Evolutionary conservation across 2,329 filamentous ascomycete species (phyloP).

Genomic region (Diaporthe longicolla): DNA sequence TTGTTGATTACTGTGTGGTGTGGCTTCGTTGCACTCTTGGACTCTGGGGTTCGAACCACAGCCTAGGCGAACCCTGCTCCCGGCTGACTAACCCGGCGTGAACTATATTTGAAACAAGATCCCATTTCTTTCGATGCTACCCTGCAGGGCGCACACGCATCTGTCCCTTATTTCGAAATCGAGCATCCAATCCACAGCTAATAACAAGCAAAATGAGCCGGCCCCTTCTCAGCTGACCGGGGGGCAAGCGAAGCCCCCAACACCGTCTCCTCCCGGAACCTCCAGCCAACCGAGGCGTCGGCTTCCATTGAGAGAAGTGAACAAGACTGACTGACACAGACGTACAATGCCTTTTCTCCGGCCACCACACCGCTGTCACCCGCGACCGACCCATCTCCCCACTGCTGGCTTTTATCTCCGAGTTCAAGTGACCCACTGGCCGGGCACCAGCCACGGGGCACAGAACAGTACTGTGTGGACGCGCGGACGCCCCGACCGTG

Average conservation of each 20-base stretch:
- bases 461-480: background rate
- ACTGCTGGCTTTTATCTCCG: constrained; percentile 27
- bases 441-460: background rate
- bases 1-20: background rate
- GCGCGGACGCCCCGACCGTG: constrained; percentile 2
- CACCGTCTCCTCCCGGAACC: constrained; percentile 13
- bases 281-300: constrained; percentile 31
- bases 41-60: constrained; percentile 24
- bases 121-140: constrained; percentile 41
- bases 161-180: constrained; percentile 32
- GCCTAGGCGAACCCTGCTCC: constrained; percentile 22
- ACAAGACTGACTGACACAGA: background rate
- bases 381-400: constrained; percentile 24
- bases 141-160: constrained; percentile 38
- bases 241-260: background rate
- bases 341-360: background rate
- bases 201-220: constrained; percentile 31
- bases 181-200: constrained; percentile 32
- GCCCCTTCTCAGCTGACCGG: constrained; percentile 31
- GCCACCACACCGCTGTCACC: constrained; percentile 17
- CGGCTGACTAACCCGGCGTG: constrained; percentile 35
- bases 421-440: constrained; percentile 1
- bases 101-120: constrained; percentile 42
- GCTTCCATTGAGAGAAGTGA: constrained; percentile 1
- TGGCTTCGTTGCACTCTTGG: constrained; percentile 26